Base-by-base conservation (phyloP, 1,284 basidiomycete genomes). In the Tausonia pullulans region DNA sequence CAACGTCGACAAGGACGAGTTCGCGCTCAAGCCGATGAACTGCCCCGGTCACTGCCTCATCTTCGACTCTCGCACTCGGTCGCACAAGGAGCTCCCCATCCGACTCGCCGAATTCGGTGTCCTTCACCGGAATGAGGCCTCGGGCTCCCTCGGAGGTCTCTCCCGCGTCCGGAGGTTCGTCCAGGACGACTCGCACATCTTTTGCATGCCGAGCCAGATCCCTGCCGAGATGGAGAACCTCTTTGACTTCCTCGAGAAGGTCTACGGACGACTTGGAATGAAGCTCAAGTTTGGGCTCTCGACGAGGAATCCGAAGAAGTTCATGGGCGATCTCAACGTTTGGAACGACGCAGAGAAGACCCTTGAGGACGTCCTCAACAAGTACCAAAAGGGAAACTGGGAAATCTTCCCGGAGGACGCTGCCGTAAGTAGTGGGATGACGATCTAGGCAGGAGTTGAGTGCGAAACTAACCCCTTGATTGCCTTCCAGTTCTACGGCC, bases 81-180 rank as follows among this genome's bases (percentile, higher is more conserved):
- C 86, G 67, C 98, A 98, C 81, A 89, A 88, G 75, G 96, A 99
- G 77, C 81, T 98, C 27, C 96, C 96, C 2, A 85, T 99, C 69
- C 86, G 96, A 27, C 90, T 97, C 85, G 96, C 96, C 14, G 96
- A 99, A 75, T 99, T 99, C 73, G 96, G 96, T 72, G 92, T 98
- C 67, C 82, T 98, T 66, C 96, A 98, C 77, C 81, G 96, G 67
- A 99, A 98, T 73, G 96, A 99, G 75, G 94, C 96, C 0, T 90
- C 87, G 55, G 96, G 96, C 58, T 93, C 95, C 6, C 79, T 99
- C 69, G 91, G 89, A 8, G 96, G 96, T 14, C 78, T 98, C 71
- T 96, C 93, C 14, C 84, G 96, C 69, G 96, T 98, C 58, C 81
- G 96, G 65, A 80, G 96, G 59, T 98, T 99, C 78, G 87, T 93